Evolutionary conservation across 192 early-diverging fungal species (phyloP).

Genomic region (Coemansia sp.): DNA sequence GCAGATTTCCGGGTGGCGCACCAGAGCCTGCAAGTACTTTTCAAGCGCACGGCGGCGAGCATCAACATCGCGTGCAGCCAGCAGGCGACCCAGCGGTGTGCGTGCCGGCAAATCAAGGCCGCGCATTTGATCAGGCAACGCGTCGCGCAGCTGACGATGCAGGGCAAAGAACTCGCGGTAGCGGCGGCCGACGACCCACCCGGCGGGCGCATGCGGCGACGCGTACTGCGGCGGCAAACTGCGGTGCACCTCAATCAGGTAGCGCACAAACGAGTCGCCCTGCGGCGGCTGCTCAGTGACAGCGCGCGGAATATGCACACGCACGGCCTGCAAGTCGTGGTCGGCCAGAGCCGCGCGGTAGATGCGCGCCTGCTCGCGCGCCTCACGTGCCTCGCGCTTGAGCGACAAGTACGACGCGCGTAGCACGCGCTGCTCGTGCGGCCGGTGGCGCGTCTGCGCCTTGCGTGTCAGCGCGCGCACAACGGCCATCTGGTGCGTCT

Average conservation of each 20-base stretch:
- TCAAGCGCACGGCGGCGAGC: slow-evolving; percentile 63
- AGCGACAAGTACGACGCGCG: slow-evolving; percentile 57
- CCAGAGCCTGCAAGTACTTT: slow-evolving; percentile 65
- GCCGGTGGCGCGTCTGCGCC: slow-evolving; percentile 52
- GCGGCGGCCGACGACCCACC: slow-evolving; percentile 75
- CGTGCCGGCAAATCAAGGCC: slow-evolving; percentile 73
- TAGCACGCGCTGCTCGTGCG: slow-evolving; percentile 64
- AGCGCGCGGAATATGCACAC: slow-evolving; percentile 43
- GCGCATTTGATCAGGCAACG: slow-evolving; percentile 57
- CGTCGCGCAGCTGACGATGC: slow-evolving; percentile 64
- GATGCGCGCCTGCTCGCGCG: slow-evolving; percentile 61
- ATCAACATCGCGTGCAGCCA: slow-evolving; percentile 66
- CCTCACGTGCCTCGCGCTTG: slow-evolving; percentile 57
- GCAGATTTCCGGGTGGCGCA: slow-evolving; percentile 59
- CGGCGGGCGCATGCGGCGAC: slow-evolving; percentile 22
- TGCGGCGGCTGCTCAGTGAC: slow-evolving; percentile 7
- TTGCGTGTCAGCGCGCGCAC: slow-evolving; percentile 63
- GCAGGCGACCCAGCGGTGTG: slow-evolving; percentile 64
- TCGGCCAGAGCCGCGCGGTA: slow-evolving; percentile 60
- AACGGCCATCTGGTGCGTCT: slow-evolving; percentile 64
- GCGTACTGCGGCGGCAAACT: slow-evolving; percentile 50
- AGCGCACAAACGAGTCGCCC: slow-evolving; percentile 19
- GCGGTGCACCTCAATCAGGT: slow-evolving; percentile 70
- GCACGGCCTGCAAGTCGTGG: slow-evolving; percentile 56
- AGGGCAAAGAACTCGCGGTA: slow-evolving; percentile 85